Evolutionary conservation across 192 early-diverging fungal species (phyloP), one percentile per base, ranked within the genome.

Genomic region (Rhizoclosmatium sp.): DNA sequence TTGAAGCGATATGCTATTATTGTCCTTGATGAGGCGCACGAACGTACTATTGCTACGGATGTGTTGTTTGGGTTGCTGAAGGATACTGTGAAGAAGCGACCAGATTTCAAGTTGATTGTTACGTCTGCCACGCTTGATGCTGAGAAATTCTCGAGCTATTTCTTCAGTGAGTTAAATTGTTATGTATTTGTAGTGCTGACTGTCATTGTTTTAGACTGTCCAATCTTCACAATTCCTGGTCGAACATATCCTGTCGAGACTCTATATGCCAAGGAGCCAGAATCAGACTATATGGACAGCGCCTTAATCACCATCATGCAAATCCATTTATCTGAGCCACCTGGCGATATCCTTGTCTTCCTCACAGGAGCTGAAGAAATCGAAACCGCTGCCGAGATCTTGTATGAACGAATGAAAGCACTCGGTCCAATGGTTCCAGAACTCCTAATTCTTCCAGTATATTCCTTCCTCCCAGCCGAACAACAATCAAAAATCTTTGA

Each of bases 311-410:
- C 95, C 0, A 94, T 97, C 9, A 97, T 98, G 96, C 94, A 98
- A 80, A 98, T 99, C 69, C 97, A 98, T 82, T 80, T 98, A 54
- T 92, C 94, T 19, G 95, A 99, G 86, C 92, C 95, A 2, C 87
- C 94, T 1, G 98, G 98, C 56, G 98, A 99, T 65, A 91, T 99
- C 49, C 83, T 99, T 16, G 84, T 99, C 5, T 99, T 99, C 75
- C 89, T 99, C 83, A 98, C 98, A 0, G 98, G 98, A 83, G 96
- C 98, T 81, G 98, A 99, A 87, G 98, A 99, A 81, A 98, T 99
- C 51, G 98, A 99, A 82, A 95, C 89, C 19, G 84, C 88, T 1
- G 82, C 85, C 41, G 89, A 90, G 74, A 87, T 90, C 0, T 85
- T 94, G 80, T 89, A 88, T 81, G 95, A 95, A 86, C 83, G 91